Conservation (phyloP, 2,329 filamentous ascomycete genomes). For the Sphaerulina populicola region DNA sequence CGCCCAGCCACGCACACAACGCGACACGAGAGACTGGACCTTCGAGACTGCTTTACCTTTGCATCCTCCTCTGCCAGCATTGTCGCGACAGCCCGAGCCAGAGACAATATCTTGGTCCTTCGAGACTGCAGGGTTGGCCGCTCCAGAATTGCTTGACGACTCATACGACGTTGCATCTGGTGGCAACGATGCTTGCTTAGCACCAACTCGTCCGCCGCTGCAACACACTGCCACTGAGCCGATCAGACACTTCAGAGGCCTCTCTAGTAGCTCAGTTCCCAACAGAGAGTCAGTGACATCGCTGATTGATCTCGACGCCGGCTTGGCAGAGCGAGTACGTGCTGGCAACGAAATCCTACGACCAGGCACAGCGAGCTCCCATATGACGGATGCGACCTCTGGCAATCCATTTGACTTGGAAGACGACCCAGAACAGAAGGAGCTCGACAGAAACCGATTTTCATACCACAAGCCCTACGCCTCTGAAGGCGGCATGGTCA, state of each 20-base stretch:
- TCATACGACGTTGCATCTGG: conserved; percentile 29
- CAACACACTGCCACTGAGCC: conserved; percentile 39
- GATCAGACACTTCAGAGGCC: conserved; percentile 34
- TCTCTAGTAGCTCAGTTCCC: conserved; percentile 23
- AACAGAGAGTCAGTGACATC: conserved; percentile 33
- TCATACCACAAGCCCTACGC: conserved; percentile 33
- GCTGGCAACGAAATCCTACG: conserved; percentile 33
- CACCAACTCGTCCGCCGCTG: conserved; percentile 33
- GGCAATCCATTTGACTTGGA: conserved; percentile 46
- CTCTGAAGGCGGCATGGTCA: conserved; percentile 28
- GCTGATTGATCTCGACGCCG: conserved; percentile 41
- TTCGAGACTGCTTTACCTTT: conserved; percentile 36
- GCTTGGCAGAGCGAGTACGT: conserved; percentile 27
- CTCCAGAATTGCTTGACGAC: conserved; percentile 24
- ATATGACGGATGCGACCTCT: conserved; percentile 36
- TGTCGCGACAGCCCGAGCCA: conserved; percentile 32
- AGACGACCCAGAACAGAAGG: conserved; percentile 31
- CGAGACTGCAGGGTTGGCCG: conserved; percentile 32
- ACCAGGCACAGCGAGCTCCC: conserved; percentile 38
- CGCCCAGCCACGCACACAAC: conserved; percentile 26
- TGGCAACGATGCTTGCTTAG: conserved; percentile 21
- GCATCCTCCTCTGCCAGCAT: conserved; percentile 25
- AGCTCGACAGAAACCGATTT: conserved; percentile 28
- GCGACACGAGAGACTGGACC: conserved; percentile 42
- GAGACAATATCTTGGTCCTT: conserved; percentile 45